Conservation (phyloP, 768 basidiomycete species). For the Agrocybe praecox region DNA sequence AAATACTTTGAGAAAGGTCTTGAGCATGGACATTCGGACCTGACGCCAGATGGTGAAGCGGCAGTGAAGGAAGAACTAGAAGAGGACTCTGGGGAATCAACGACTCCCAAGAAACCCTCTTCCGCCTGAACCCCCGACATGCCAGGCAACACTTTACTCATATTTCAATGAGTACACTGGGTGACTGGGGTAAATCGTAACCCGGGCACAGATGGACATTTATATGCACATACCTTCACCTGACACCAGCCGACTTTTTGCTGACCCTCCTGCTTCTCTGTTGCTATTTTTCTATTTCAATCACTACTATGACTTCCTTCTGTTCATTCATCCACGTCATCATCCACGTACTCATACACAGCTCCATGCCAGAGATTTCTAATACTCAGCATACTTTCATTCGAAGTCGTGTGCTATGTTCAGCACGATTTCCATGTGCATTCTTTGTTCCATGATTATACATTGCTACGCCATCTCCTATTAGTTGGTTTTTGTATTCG, state of each 20-base stretch:
- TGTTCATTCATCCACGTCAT: background rate
- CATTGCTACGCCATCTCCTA: background rate
- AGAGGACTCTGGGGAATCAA: constrained; percentile 27
- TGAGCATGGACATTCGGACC: constrained; percentile 61
- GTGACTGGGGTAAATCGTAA: too few species aligned
- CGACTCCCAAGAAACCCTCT: background rate
- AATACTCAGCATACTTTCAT: too few species aligned
- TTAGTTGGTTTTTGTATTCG: background rate
- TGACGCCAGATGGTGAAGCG: constrained; percentile 69
- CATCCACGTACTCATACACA: too few species aligned
- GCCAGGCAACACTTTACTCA: too few species aligned
- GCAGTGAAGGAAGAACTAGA: constrained; percentile 77
- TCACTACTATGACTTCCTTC: background rate
- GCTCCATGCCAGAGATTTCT: too few species aligned
- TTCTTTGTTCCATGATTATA: background rate
- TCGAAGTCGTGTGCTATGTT: too few species aligned
- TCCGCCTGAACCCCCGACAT: background rate
- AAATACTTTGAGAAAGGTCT: constrained; percentile 75
- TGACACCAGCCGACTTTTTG: background rate
- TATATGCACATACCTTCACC: background rate
- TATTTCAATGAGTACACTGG: too few species aligned
- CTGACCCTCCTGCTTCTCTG: background rate
- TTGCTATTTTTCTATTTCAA: background rate
- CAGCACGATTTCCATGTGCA: background rate
- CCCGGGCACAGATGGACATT: background rate